Percentiles rank a stretch among this genome's conserved stretches.
Evolutionary conservation across 371 early-diverging fungal species (phyloP).

Genomic region (Spiromyces aspiralis): DNA sequence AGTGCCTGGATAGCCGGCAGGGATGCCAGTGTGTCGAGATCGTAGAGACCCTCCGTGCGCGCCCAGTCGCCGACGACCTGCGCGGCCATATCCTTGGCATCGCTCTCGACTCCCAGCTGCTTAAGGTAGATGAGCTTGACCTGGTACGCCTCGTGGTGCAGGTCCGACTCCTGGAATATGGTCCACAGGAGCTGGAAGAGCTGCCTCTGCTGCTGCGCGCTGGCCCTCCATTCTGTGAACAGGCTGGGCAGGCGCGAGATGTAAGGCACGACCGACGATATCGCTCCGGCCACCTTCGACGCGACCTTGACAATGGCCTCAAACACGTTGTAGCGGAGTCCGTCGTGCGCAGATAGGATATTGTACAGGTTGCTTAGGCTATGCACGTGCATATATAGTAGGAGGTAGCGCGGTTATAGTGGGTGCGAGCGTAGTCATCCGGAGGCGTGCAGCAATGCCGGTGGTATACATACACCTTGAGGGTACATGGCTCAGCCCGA

Average conservation of each 20-base stretch:
- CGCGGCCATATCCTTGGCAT: constrained; percentile 29
- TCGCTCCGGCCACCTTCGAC: not conserved
- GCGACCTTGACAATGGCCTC: constrained; percentile 53
- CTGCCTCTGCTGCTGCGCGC: constrained; percentile 33
- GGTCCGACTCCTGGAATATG: constrained; percentile 15
- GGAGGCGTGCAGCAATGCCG: constrained; percentile 68
- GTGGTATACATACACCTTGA: constrained; percentile 35
- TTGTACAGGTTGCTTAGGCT: too few species aligned
- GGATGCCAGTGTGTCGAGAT: constrained; percentile 60
- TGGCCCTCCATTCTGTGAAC: constrained; percentile 61
- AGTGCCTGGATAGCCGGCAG: constrained; percentile 55
- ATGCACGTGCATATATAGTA: too few species aligned
- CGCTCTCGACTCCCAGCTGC: constrained; percentile 36
- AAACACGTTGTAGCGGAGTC: too few species aligned
- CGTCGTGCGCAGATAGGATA: too few species aligned
- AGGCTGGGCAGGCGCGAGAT: constrained; percentile 15
- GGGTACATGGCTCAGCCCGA: constrained; percentile 6
- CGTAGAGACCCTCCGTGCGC: constrained; percentile 50
- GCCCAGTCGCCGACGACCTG: constrained; percentile 51
- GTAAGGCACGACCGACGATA: constrained; percentile 4
- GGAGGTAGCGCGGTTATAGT: too few species aligned
- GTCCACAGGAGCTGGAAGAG: constrained; percentile 47
- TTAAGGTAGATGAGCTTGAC: constrained; percentile 31
- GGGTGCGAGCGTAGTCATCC: constrained; percentile 36
- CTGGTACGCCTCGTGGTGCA: constrained; percentile 15